Conservation (phyloP, 768 basidiomycete species). For the Lactarius psammicola region DNA sequence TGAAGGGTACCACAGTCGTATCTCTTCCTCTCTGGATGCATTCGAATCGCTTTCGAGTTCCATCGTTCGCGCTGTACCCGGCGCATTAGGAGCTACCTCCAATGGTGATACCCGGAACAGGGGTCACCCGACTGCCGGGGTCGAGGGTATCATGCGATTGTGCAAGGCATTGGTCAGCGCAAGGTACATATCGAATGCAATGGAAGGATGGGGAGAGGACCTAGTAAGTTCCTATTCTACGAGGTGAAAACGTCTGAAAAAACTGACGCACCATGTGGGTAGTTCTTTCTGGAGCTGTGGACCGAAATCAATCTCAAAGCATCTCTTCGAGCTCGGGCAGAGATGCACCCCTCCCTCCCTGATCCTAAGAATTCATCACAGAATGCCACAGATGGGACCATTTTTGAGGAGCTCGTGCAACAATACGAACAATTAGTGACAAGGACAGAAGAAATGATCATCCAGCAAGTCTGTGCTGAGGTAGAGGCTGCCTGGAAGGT, state of each 20-base stretch:
- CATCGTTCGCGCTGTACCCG: constrained; percentile 88
- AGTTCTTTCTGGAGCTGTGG: constrained; percentile 96
- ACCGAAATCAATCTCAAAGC: constrained; percentile 66
- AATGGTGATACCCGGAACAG: constrained; percentile 42
- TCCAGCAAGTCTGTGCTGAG: constrained; percentile 79
- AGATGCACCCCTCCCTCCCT: constrained; percentile 52
- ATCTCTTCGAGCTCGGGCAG: constrained; percentile 54
- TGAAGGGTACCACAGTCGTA: constrained; percentile 70
- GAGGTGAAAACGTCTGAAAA: not conserved
- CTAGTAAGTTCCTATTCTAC: constrained; percentile 50
- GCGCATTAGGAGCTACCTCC: constrained; percentile 65
- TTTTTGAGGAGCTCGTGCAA: constrained; percentile 75
- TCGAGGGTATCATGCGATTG: constrained; percentile 78
- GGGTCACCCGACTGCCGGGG: constrained; percentile 70
- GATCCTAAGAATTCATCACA: constrained; percentile 38
- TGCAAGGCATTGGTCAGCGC: constrained; percentile 86
- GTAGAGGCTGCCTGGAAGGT: constrained; percentile 71
- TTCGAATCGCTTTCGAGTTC: constrained; percentile 90
- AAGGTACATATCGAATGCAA: constrained; percentile 62
- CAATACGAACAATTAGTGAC: constrained; percentile 58
- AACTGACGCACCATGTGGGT: constrained; percentile 3
- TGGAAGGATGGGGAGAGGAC: constrained; percentile 89
- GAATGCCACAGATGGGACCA: constrained; percentile 54
- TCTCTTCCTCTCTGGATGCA: constrained; percentile 84
- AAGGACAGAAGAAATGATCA: constrained; percentile 86